Evolutionary conservation across 345 rosid genomes (phyloP), one percentile per base, ranked within the genome.

Genomic region (Crucihimalaya himalaica): DNA sequence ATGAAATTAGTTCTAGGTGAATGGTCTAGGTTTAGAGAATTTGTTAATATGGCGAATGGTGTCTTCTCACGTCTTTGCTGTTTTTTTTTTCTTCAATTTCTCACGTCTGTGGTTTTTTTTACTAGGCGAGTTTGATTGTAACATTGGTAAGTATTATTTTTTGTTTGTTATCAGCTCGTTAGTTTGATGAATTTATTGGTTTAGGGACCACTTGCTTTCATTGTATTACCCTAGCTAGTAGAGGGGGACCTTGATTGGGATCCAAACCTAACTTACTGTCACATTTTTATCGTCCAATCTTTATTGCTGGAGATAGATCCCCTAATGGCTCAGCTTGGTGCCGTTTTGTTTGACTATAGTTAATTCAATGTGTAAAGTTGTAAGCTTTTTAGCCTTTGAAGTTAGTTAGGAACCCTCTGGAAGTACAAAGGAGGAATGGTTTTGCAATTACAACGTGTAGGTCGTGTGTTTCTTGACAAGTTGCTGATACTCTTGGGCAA

Each of bases 241-340:
- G 4, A 39, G 52, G 13, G 79, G 74, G 69, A 52, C 74, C 74
- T 9, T 62, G 70, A 69, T 76, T 69, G 51, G 65, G 75, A 76
- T 69, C 52, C 65, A 55, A 56, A 76, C 79, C 79, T 76, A 76
- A 69, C 74, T 53, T 34, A 28, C 60, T 73, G 71, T 73, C 71
- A 13, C 71, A n/a, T 54, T 32, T 54, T 54, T 14, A 40, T 31
- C 16, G 20, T 63, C 21, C 31, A 29, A 29, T 29, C 45, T 42
- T 69, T 56, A 35, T 54, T 62, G 54, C 63, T 72, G 32, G 14
- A 14, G 16, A 50, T 10, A 19, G 58, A 58, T 35, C 18, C 51
- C 4, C 11, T 74, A 42, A 14, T 39, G 70, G 31, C 53, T 63
- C 8, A 40, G 35, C 4, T 53, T 53, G 40, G 14, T 57, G 67